Percentiles rank a stretch among this genome's conserved stretches.
Conservation (phyloP, 371 early-diverging fungal genomes). For the Basidiobolus meristosporus region DNA sequence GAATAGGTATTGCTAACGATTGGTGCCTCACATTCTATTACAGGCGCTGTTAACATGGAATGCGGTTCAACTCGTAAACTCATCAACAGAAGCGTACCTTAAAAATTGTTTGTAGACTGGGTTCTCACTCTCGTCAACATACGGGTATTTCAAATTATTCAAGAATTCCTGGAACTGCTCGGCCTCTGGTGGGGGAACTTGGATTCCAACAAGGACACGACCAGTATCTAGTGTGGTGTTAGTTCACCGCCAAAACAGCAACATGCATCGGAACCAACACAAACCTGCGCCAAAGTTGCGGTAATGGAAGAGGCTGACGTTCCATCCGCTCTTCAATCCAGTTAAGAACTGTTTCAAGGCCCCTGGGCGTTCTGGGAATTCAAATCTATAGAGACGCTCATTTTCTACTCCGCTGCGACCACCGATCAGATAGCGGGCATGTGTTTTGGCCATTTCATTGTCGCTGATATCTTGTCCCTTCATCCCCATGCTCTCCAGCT, state of each 20-base stretch:
- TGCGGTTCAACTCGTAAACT: too few species aligned
- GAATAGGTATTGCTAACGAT: too few species aligned
- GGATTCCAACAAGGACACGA: conserved; percentile 79
- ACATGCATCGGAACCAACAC: conserved; percentile 1
- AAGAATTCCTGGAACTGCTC: conserved; percentile 46
- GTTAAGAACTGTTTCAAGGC: conserved; percentile 67
- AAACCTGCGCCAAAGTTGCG: conserved; percentile 82
- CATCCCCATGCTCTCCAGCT: conserved; percentile 36
- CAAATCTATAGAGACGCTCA: conserved; percentile 81
- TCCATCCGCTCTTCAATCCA: conserved; percentile 55
- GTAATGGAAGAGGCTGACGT: conserved; percentile 91
- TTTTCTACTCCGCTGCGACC: conserved; percentile 53
- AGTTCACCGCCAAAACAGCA: conserved; percentile 1
- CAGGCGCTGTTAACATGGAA: too few species aligned
- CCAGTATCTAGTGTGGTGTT: conserved; percentile 47
- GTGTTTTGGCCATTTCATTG: conserved; percentile 88
- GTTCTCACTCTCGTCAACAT: conserved; percentile 80
- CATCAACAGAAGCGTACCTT: too few species aligned
- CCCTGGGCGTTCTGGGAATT: conserved; percentile 91
- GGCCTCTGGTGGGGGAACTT: conserved; percentile 51
- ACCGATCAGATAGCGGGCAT: conserved; percentile 82
- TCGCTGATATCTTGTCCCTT: conserved; percentile 58
- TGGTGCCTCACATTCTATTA: too few species aligned
- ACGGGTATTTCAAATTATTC: conserved; percentile 53
- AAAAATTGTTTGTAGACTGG: conserved; percentile 64